Conservation (phyloP, 2,329 filamentous ascomycete genomes). For the Pseudocercospora vitis region DNA sequence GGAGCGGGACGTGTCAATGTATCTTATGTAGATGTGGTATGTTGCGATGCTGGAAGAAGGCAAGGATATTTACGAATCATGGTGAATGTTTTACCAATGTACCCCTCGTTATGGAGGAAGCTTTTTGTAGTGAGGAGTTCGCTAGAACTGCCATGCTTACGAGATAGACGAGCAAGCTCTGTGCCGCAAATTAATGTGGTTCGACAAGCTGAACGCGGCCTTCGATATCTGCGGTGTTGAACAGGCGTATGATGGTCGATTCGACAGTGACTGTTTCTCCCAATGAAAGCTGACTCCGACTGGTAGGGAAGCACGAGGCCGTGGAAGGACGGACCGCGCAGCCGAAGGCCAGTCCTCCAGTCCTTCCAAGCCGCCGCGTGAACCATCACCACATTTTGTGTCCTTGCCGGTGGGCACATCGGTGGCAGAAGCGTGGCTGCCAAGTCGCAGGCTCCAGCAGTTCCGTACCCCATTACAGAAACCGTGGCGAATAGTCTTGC, state of each 20-base stretch:
- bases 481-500: too few species aligned
- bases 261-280: background rate
- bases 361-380: background rate
- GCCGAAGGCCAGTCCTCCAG: background rate
- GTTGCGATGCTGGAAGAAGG: background rate
- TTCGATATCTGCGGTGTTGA: background rate
- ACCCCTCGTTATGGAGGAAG: background rate
- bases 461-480: too few species aligned
- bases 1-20: background rate
- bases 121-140: slow-evolving; percentile 1
- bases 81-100: background rate
- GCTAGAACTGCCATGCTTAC: background rate
- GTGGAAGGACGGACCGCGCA: background rate
- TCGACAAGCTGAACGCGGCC: background rate
- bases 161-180: background rate
- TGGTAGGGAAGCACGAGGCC: background rate
- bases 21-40: background rate
- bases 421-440: too few species aligned
- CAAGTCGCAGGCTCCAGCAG: too few species aligned
- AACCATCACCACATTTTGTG: background rate
- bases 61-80: background rate
- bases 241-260: background rate
- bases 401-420: too few species aligned
- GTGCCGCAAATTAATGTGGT: background rate
- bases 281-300: background rate